A percentile compares a stretch with the other conserved stretches of the same genome.
phyloP scores from a whole-genome alignment of 2,329 filamentous ascomycete species.

The Torrubiella hemipterigena region DNA sequence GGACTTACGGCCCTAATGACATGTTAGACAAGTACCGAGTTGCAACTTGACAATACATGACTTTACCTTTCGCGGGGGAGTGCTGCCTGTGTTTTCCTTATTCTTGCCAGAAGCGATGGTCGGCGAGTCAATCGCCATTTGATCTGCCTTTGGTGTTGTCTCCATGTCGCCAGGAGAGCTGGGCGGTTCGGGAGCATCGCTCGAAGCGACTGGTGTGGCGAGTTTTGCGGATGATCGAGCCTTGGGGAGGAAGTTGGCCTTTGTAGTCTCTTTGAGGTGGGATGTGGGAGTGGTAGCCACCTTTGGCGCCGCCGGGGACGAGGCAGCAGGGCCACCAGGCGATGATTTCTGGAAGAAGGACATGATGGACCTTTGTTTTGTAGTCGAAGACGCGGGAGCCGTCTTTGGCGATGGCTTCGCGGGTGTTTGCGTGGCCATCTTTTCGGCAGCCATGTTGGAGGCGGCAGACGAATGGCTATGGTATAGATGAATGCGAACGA shows the following conservation, averaged over 20 bases:
- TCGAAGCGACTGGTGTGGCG: slow-evolving; percentile 68
- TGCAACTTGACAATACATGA: not conserved
- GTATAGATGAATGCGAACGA: not conserved
- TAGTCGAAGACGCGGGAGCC: slow-evolving; percentile 16
- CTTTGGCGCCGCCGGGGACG: slow-evolving; percentile 20
- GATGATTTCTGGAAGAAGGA: slow-evolving; percentile 33
- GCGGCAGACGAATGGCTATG: slow-evolving; percentile 3
- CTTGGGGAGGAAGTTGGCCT: slow-evolving; percentile 25
- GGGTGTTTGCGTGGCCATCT: slow-evolving; percentile 19
- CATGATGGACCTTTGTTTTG: slow-evolving; percentile 29
- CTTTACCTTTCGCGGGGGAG: slow-evolving; percentile 68
- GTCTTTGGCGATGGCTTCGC: slow-evolving; percentile 17
- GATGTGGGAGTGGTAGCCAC: slow-evolving; percentile 19
- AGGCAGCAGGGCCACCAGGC: slow-evolving; percentile 17
- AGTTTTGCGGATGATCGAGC: slow-evolving; percentile 17
- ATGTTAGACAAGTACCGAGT: not conserved
- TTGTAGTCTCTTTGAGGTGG: slow-evolving; percentile 28
- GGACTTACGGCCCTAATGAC: slow-evolving; percentile 34
- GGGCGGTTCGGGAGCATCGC: slow-evolving; percentile 56
- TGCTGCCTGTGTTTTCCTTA: slow-evolving; percentile 43
- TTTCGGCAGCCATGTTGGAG: slow-evolving; percentile 17
- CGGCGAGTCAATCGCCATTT: slow-evolving; percentile 34
- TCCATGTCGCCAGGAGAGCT: slow-evolving; percentile 58
- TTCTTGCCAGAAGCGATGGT: slow-evolving; percentile 22
- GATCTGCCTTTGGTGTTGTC: slow-evolving; percentile 27